Conservation (phyloP, 192 early-diverging fungal genomes). For the Pecoramyces ruminantium region DNA sequence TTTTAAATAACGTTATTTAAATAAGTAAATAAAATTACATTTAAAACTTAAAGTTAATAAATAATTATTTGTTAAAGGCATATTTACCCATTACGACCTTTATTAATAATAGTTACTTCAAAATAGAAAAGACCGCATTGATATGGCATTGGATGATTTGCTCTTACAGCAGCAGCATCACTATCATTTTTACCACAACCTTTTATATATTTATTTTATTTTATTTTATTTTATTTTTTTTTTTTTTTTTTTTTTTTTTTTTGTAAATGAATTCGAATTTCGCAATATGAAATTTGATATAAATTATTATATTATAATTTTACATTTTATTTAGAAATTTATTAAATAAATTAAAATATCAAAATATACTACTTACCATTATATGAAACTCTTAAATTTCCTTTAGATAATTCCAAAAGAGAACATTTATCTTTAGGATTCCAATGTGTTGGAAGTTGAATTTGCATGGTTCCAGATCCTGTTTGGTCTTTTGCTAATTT, state of each 20-base stretch:
- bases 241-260: constrained; percentile 2
- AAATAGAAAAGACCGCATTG: constrained; percentile 85
- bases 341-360: too few relatives aligned
- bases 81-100: constrained; percentile 63
- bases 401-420: constrained; percentile 19
- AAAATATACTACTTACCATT: constrained; percentile 27
- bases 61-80: too few relatives aligned
- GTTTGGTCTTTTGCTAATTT: background rate
- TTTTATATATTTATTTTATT: constrained; percentile 7
- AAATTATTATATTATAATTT: too few relatives aligned
- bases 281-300: background rate
- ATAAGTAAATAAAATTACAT: background rate
- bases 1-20: too few relatives aligned
- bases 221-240: constrained; percentile 5
- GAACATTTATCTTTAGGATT: constrained; percentile 37
- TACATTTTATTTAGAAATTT: too few relatives aligned
- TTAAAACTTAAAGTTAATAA: background rate
- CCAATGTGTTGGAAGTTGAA: constrained; percentile 33
- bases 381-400: constrained; percentile 25
- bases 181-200: constrained; percentile 51
- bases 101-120: constrained; percentile 66
- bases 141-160: constrained; percentile 65
- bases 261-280: background rate
- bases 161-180: constrained; percentile 66
- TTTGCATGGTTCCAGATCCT: background rate